These are phyloP conservation scores for Moricandia moricandioides DNA, from an alignment of 345 rosid species.

Conservation along the genomic window DNA sequence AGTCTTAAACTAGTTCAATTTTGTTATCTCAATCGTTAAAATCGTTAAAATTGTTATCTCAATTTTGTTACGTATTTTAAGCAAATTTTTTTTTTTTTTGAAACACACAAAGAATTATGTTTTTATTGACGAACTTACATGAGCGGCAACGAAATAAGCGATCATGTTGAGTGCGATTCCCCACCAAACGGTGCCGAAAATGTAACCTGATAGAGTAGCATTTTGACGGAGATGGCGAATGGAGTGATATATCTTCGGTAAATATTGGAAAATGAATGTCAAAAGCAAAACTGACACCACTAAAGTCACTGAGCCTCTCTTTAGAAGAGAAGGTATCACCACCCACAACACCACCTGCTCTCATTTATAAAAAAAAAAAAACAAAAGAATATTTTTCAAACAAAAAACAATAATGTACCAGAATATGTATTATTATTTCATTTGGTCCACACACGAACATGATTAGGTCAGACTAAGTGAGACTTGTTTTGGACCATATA, in stretches of 20 bases:
- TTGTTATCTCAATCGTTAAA: background rate
- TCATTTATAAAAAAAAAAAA: background rate
- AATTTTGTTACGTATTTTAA: background rate
- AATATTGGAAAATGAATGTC: slow-evolving; percentile 81
- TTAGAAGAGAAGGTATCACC: slow-evolving; percentile 58
- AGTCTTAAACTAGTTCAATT: background rate
- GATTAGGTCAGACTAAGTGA: slow-evolving; percentile 28
- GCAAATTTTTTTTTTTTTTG: background rate
- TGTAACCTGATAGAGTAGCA: slow-evolving; percentile 88
- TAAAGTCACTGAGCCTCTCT: slow-evolving; percentile 58
- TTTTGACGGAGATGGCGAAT: slow-evolving; percentile 80
- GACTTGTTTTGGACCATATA: slow-evolving; percentile 13
- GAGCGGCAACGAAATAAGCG: slow-evolving; percentile 92
- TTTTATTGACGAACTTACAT: slow-evolving; percentile 47
- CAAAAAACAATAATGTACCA: slow-evolving; percentile 30
- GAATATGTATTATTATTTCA: slow-evolving; percentile 20
- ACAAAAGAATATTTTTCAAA: background rate
- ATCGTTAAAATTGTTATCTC: background rate
- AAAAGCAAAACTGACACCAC: slow-evolving; percentile 66
- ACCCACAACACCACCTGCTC: slow-evolving; percentile 81
- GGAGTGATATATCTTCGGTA: slow-evolving; percentile 90
- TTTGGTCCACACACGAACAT: slow-evolving; percentile 34
- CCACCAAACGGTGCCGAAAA: slow-evolving; percentile 98
- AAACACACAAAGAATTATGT: background rate
- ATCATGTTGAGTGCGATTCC: slow-evolving; percentile 90